Conservation (phyloP, 768 basidiomycete species). For the Boletus speciosus region DNA sequence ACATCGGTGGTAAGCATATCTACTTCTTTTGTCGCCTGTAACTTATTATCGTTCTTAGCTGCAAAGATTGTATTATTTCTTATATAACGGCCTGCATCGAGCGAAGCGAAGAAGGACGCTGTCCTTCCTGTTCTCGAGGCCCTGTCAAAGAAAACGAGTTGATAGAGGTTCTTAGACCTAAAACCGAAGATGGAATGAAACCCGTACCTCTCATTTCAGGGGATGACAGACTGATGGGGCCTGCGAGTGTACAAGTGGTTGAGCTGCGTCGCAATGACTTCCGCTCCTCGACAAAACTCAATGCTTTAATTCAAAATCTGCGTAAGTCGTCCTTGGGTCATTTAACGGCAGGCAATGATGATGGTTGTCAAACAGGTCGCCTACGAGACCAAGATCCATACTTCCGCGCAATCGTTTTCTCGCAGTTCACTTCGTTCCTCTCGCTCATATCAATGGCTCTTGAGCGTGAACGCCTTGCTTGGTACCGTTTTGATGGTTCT, state of each 20-base stretch:
- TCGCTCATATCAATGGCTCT: conserved; percentile 74
- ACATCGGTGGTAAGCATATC: conserved; percentile 60
- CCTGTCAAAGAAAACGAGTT: conserved; percentile 64
- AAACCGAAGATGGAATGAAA: conserved; percentile 6
- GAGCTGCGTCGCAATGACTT: conserved; percentile 78
- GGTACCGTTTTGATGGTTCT: conserved; percentile 86
- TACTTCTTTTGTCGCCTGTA: background rate
- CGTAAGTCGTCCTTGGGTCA: conserved; percentile 39
- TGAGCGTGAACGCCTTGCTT: conserved; percentile 63
- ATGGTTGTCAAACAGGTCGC: conserved; percentile 40
- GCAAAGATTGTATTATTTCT: conserved; percentile 85
- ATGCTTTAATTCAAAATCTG: conserved; percentile 74
- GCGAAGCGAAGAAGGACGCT: conserved; percentile 64
- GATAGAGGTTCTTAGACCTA: conserved; percentile 54
- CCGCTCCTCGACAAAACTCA: conserved; percentile 85
- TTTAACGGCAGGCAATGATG: background rate
- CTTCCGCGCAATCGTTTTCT: conserved; percentile 85
- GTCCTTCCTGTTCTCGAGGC: conserved; percentile 75
- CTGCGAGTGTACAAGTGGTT: conserved; percentile 39
- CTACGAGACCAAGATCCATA: conserved; percentile 67
- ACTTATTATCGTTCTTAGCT: conserved; percentile 42
- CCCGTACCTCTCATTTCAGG: background rate
- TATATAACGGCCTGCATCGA: conserved; percentile 68
- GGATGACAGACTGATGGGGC: conserved; percentile 17
- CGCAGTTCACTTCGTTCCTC: conserved; percentile 85